Evolutionary conservation across 768 basidiomycete genomes (phyloP), one percentile per base, ranked within the genome.

Genomic region (Tubosaeta sp.): DNA sequence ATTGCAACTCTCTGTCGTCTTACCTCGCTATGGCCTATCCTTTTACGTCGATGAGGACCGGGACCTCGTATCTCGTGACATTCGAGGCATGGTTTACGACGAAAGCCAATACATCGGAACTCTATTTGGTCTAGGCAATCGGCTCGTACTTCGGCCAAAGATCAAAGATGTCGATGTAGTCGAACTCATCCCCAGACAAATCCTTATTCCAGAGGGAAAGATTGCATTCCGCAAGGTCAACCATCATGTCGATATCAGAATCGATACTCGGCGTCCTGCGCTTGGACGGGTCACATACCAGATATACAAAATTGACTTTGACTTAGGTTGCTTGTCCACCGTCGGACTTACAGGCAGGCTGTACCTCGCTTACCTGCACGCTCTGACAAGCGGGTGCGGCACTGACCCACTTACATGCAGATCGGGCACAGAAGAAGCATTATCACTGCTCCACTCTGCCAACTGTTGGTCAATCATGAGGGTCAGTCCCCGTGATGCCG

Each of bases 361-460:
- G 12, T 76, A 65, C 51, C 66, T 64, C 40, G 65, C 71, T 1
- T 75, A 76, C 48, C 63, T 80, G 10, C 78, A 80, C 41, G 73
- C 75, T n/a, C 51, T 76, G 6, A 78, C 71, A 3, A 71, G 71
- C 13, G 53, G 56, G 12, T 68, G 68, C 36, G 60, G 73, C 16
- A 62, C 65, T 3, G 78, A 80, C 54, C 75, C 76, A 1, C 63
- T 80, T 32, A 74, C 73, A 0, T 54, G 50, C 49, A 48, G 39
- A 24, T 48, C 16, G 21, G 47, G 49, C 12, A 48, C 48, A 14
- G 48, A 48, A 12, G 47, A 48, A 24, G 75, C 76, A 1, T 56
- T 78, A 18, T 53, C 62, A 31, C 63, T 71, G 36, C 59, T 79
- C 36, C 51, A 49, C n/a, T 74, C 73, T 0, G 69, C 74, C 12